Evolutionary conservation across 2,329 filamentous ascomycete species (phyloP), one percentile per base, ranked within the genome.

Genomic region (Xylaria sp.): DNA sequence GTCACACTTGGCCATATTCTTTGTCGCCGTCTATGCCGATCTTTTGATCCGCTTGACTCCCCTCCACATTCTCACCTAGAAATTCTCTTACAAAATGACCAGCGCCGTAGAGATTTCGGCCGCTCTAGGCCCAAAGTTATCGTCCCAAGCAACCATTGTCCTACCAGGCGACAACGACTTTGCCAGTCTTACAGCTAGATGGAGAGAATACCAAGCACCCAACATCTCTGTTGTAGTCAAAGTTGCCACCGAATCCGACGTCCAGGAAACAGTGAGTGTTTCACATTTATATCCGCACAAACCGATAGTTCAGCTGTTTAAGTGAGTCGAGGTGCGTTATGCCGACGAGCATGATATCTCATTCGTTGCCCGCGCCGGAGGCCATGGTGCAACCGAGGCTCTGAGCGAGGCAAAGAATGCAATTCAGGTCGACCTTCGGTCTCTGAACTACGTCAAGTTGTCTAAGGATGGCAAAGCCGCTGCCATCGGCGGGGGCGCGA

Each of bases 401-500:
- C 38, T 72, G 10, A 60, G 49, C 0, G 17, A 54, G 1, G 68
- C 66, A 4, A 60, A 58, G 29, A 48, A 67, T 44, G 65, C 68
- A 10, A 68, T 70, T 25, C 65, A 68, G 29, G 67, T 72, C n/a
- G 68, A 70, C 17, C 55, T 70, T 19, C 68, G 72, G 21, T 37
- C 61, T 27, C 53, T 77, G 23, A 71, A 70, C 43, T 54, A 67
- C 4, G 57, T 76, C 29, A 63, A 43, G 7, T 57, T 77, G 7
- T 65, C 70, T 1, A 38, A 62, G 13, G 70, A 75, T 60, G 74
- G 73, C 5, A 60, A 63, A 3, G 68, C 66, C 7, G 75, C 70
- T 7, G 73, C 62, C 0, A 67, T 77, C 44, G 75, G 71, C 5
- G 75, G 72, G 7, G 75, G 76, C 6, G 65, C 69, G 10, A 69